phyloP scores from a whole-genome alignment of 306 rosid species.

The Trifolium repens region DNA sequence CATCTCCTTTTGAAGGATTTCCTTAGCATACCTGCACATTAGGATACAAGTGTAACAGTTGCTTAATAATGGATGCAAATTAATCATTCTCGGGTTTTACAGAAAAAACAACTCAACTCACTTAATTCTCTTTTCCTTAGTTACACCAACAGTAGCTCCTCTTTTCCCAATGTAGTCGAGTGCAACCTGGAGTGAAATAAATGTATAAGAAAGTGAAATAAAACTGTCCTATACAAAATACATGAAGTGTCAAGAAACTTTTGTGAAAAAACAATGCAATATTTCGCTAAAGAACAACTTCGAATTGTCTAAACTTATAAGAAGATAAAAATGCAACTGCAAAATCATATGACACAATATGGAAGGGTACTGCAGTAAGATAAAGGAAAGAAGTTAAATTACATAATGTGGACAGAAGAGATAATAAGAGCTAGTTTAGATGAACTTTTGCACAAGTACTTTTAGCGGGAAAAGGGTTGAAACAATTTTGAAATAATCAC shows the following conservation, averaged over 20 bases:
- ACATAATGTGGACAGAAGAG: neutral
- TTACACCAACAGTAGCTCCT: conserved; percentile 93
- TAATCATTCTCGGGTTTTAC: conserved; percentile 19
- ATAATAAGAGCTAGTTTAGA: conserved; percentile 4
- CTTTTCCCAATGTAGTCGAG: conserved; percentile 95
- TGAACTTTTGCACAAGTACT: conserved; percentile 1
- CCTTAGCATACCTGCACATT: conserved; percentile 82
- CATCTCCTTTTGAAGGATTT: conserved; percentile 98
- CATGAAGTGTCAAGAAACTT: neutral
- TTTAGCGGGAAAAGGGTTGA: neutral
- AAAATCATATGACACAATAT: conserved; percentile 28
- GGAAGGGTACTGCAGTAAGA: conserved; percentile 11
- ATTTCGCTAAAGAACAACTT: conserved; percentile 1
- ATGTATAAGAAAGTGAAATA: conserved; percentile 10
- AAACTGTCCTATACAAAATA: conserved; percentile 3
- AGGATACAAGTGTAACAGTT: conserved; percentile 38
- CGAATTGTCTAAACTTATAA: conserved; percentile 9
- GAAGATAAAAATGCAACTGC: conserved; percentile 17
- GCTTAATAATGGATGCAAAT: conserved; percentile 32
- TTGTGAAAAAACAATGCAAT: neutral
- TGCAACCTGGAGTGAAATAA: conserved; percentile 73
- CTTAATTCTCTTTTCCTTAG: conserved; percentile 96
- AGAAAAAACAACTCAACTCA: conserved; percentile 50
- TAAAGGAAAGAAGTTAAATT: neutral
- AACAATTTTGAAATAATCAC: conserved; percentile 7